Base-by-base conservation (phyloP, 1,139 yeast species). In the Geotrichum klebahnii region DNA sequence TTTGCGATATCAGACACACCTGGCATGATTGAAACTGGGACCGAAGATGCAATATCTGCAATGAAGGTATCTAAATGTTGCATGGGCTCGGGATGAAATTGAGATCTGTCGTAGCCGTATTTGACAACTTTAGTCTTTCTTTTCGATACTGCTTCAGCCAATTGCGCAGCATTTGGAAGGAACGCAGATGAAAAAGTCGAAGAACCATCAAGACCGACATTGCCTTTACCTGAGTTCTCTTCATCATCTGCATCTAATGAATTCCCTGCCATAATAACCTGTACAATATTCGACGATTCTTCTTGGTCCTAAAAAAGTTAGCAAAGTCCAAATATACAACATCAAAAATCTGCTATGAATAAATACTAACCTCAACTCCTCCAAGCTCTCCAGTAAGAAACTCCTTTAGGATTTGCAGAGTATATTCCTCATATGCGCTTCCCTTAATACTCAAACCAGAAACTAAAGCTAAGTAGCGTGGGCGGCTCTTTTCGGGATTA, bases 1-100 rank as follows among this genome's bases (percentile, higher is more conserved):
- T 85, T 95, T 6, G 89, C 81, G 0, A 97, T 96, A 65, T 92
- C 99, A 5, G 73, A 68, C 3, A 71, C 75, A 3, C 98, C 98
- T 0, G 98, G 96, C 81, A 92, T 76, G 3, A 94, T 64, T 33
- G 83, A 77, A 4, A 90, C 80, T 0, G 94, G 84, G 17, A 88
- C 67, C 3, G 83, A 73, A 8, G 74, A 67, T 3, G 82, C 68
- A 2, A 87, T 55, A n/a, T 83, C 84, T 2, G 73, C 67, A 5
- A 90, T 58, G 58, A 83, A 80, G 12, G 64, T 61, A 57, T 88
- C 94, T 23, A 90, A 69, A 14, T 64, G 67, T 5, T 50, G 61
- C 38, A 67, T 59, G 1, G 73, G 69, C 23, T 56, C 59, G 2
- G 49, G 49, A 49, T 63, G 51, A 45, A 55, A 64, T 19, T 56